Percentiles rank a stretch among this genome's conserved stretches.
Evolutionary conservation across 2,329 filamentous ascomycete genomes (phyloP).

Genomic region (Fusarium pseudoanthophilum): DNA sequence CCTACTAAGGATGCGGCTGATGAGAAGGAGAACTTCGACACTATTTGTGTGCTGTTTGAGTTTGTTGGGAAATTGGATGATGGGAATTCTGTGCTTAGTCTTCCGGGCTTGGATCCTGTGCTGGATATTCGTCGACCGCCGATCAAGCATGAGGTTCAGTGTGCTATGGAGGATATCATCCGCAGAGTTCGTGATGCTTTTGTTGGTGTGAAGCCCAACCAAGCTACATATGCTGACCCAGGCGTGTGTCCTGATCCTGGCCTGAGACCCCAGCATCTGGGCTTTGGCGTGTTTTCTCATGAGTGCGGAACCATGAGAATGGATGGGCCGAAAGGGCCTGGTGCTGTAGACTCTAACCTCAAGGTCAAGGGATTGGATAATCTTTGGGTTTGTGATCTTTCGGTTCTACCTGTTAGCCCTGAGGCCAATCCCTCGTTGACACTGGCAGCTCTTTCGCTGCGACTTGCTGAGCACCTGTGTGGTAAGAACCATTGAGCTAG

Average conservation of each 20-base stretch:
- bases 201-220: background rate
- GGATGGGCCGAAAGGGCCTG: constrained; percentile 1
- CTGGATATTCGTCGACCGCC: constrained; percentile 13
- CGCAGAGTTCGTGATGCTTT: background rate
- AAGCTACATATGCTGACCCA: background rate
- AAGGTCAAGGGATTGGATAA: constrained; percentile 26
- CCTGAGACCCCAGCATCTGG: constrained; percentile 19
- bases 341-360: constrained; percentile 14
- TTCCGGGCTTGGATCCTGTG: constrained; percentile 17
- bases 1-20: background rate
- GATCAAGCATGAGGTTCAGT: constrained; percentile 11
- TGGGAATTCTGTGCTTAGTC: constrained; percentile 18
- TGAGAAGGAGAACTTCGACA: constrained; percentile 25
- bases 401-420: constrained; percentile 20
- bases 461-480: constrained; percentile 20
- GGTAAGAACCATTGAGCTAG: background rate
- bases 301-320: constrained; percentile 36
- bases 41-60: constrained; percentile 29
- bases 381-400: constrained; percentile 32
- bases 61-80: constrained; percentile 15
- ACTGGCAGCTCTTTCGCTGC: constrained; percentile 22
- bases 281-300: constrained; percentile 31
- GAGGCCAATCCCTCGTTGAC: constrained; percentile 32
- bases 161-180: constrained; percentile 19
- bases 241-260: constrained; percentile 1